These are phyloP conservation scores for Beta macrorhiza DNA, from an alignment of 179 eudicot species.

Conservation along the genomic window DNA sequence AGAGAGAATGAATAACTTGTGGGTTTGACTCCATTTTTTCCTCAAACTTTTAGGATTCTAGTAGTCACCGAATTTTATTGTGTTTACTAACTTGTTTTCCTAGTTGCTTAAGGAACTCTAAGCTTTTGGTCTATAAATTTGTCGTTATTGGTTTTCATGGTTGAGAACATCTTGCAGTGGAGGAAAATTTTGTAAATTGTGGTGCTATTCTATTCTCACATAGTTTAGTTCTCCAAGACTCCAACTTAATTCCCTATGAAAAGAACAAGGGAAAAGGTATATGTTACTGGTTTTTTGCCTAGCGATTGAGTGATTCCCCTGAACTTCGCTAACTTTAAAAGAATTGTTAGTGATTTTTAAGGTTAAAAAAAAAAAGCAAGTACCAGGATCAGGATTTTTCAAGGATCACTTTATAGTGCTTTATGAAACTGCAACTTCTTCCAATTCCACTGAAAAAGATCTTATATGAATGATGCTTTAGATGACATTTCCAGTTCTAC, in stretches of 20 bases:
- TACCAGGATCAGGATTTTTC: no score
- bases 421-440: no score
- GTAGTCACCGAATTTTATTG: neutral
- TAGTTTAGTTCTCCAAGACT: neutral
- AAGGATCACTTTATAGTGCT: no score
- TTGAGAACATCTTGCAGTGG: neutral
- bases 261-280: neutral
- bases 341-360: no score
- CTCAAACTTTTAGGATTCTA: neutral
- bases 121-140: neutral
- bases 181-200: neutral
- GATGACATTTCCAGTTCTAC: no score
- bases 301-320: neutral
- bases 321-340: neutral
- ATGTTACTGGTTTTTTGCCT: neutral
- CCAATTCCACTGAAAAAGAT: no score
- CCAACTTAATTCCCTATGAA: neutral
- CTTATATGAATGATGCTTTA: no score
- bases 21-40: neutral
- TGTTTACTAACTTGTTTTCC: neutral
- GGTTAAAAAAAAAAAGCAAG: no score
- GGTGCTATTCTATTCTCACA: conserved; percentile 9
- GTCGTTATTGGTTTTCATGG: neutral
- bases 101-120: neutral
- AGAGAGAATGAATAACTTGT: neutral